phyloP scores from a whole-genome alignment of 768 basidiomycete genomes.

The Boletus vermiculosoides region DNA sequence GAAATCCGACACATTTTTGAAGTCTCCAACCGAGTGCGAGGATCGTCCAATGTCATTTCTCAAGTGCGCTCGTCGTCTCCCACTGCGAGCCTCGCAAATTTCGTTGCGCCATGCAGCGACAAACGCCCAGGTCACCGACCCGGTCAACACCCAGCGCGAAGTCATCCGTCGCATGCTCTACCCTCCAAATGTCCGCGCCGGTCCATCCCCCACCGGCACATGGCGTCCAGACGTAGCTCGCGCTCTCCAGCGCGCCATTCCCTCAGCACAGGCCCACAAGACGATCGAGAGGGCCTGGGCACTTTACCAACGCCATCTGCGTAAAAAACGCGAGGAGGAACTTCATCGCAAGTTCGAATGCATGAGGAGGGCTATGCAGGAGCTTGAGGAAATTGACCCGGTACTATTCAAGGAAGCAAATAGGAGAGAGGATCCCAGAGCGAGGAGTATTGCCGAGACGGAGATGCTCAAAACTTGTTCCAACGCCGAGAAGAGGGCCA shows the following conservation, averaged over 20 bases:
- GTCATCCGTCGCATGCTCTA: conserved; percentile 79
- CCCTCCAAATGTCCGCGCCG: conserved; percentile 70
- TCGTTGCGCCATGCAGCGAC: conserved; percentile 45
- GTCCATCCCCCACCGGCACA: conserved; percentile 72
- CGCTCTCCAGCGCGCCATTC: conserved; percentile 80
- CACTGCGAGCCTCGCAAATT: conserved; percentile 34
- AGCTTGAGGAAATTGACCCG: conserved; percentile 52
- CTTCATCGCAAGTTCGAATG: conserved; percentile 72
- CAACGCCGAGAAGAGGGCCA: conserved; percentile 61
- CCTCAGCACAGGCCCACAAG: conserved; percentile 84
- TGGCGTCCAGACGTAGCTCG: conserved; percentile 80
- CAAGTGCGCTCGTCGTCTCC: conserved; percentile 32
- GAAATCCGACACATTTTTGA: background rate
- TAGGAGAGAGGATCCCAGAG: conserved; percentile 70
- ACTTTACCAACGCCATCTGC: conserved; percentile 71
- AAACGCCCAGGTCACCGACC: conserved; percentile 21
- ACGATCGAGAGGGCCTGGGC: conserved; percentile 92
- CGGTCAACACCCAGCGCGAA: conserved; percentile 62
- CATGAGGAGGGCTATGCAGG: conserved; percentile 86
- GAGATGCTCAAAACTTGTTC: conserved; percentile 61
- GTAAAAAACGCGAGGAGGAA: conserved; percentile 68
- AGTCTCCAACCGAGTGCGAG: background rate
- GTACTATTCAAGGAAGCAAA: conserved; percentile 70
- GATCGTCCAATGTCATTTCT: conserved; percentile 40
- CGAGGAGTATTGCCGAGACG: conserved; percentile 53